phyloP scores from a whole-genome alignment of 2,329 filamentous ascomycete species.

The Pseudogymnoascus sp. region DNA sequence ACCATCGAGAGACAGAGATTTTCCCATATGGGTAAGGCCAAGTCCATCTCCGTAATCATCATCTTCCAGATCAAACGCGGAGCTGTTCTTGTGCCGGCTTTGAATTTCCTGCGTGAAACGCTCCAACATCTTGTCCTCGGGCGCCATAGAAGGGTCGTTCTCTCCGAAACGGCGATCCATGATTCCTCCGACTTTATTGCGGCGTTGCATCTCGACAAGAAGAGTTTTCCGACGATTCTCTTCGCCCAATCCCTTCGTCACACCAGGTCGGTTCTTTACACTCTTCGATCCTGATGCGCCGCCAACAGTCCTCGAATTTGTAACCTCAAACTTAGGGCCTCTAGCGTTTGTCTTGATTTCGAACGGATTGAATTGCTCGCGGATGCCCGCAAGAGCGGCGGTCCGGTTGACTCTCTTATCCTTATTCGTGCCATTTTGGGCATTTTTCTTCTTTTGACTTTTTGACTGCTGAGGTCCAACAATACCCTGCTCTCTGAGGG shows the following conservation, averaged over 20 bases:
- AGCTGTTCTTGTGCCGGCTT: conserved; percentile 64
- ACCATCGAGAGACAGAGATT: conserved; percentile 58
- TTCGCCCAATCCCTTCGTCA: conserved; percentile 79
- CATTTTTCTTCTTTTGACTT: conserved; percentile 76
- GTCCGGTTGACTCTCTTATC: conserved; percentile 71
- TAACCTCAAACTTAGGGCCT: conserved; percentile 78
- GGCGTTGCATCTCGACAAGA: conserved; percentile 78
- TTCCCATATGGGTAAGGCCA: conserved; percentile 75
- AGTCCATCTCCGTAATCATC: conserved; percentile 59
- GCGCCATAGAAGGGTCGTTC: conserved; percentile 85
- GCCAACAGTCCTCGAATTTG: conserved; percentile 51
- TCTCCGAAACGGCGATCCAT: conserved; percentile 92
- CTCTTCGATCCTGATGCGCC: conserved; percentile 44
- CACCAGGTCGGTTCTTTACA: conserved; percentile 65
- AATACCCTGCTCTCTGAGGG: conserved; percentile 80
- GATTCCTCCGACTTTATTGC: conserved; percentile 87
- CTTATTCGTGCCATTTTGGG: conserved; percentile 54
- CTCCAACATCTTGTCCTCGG: conserved; percentile 86
- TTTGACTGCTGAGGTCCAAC: conserved; percentile 90
- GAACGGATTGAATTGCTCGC: conserved; percentile 96
- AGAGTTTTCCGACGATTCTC: conserved; percentile 76
- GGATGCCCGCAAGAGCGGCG: conserved; percentile 73
- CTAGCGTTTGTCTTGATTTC: conserved; percentile 76
- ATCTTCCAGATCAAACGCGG: conserved; percentile 86
- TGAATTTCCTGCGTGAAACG: conserved; percentile 86